Evolutionary conservation across 345 rosid genomes (phyloP), one percentile per base, ranked within the genome.

Genomic region (Cochlearia excelsa): DNA sequence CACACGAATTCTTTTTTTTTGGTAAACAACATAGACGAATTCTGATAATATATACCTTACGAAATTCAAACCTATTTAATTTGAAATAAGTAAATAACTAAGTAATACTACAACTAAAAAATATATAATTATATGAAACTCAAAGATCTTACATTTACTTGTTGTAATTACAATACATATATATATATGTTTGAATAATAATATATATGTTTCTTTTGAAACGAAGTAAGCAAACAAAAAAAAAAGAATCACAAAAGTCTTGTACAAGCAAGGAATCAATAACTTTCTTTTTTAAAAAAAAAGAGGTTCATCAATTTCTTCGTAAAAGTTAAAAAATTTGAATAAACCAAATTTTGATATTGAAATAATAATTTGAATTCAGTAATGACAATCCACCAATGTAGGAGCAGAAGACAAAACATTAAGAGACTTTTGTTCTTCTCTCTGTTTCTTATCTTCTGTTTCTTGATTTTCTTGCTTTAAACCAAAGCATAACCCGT

Each of bases 361-460:
- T 65, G 47, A 27, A n/a, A 23, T 34, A 34, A 34, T 34, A 34
- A 34, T 37, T 26, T 51, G 39, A 51, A 57, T 48, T 86, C 74
- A 94, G 82, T 94, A 87, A 82, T 87, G 96, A 72, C 97, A 94
- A 81, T 84, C 99, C 77, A 94, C 97, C 83, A 90, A 75, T 75
- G 93, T 72, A 5, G 88, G 78, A 72, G 86, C 78, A n/a, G 94
- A 67, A n/a, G 94, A 69, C 70, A 88, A 77, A 46, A 82, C 86
- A 16, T 16, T 16, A 70, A 94, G 72, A 38, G 82, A 61, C 45
- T 81, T 56, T 54, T 71, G 75, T 59, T 71, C 70, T 71, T 65
- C 70, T 46, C 57, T 52, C 27, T 52, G 70, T 63, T 69, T 48
- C 10, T 52, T 60, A 35, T 76, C 76, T 40, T 70, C 78, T 39